A percentile compares a stretch with the other conserved stretches of the same genome.
Evolutionary conservation across 2,329 filamentous ascomycete genomes (phyloP).

Genomic region (Malbranchea zuffiana): DNA sequence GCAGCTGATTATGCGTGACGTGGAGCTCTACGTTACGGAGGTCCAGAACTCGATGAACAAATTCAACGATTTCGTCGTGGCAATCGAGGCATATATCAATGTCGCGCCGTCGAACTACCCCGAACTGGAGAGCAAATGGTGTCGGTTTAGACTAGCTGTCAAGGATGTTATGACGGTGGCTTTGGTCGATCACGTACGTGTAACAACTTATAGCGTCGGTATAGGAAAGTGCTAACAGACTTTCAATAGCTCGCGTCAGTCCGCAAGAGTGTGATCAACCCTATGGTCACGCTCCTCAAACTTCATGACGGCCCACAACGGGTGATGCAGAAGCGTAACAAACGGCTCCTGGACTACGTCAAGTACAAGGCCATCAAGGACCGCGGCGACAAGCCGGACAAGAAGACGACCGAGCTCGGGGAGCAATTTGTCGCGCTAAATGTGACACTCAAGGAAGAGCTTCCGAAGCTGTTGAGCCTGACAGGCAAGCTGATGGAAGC

Average conservation of each 20-base stretch:
- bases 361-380: slow-evolving; percentile 67
- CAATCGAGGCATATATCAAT: slow-evolving; percentile 72
- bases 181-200: slow-evolving; percentile 65
- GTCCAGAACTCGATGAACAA: slow-evolving; percentile 68
- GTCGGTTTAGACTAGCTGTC: slow-evolving; percentile 77
- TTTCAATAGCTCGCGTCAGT: slow-evolving; percentile 48
- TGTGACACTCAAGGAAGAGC: slow-evolving; percentile 81
- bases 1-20: slow-evolving; percentile 83
- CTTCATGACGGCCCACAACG: slow-evolving; percentile 73
- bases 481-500: slow-evolving; percentile 77
- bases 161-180: slow-evolving; percentile 74
- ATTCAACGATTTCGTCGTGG: slow-evolving; percentile 67
- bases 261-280: slow-evolving; percentile 72
- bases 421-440: slow-evolving; percentile 88
- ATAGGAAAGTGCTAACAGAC: slow-evolving; percentile 3
- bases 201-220: not conserved
- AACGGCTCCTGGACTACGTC: slow-evolving; percentile 82
- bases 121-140: slow-evolving; percentile 89
- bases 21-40: slow-evolving; percentile 84
- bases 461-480: slow-evolving; percentile 69
- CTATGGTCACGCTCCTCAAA: slow-evolving; percentile 66
- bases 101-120: slow-evolving; percentile 58
- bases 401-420: slow-evolving; percentile 70
- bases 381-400: slow-evolving; percentile 73
- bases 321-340: slow-evolving; percentile 88